phyloP scores from a whole-genome alignment of 192 early-diverging fungal species.

The Podila clonocystis region DNA sequence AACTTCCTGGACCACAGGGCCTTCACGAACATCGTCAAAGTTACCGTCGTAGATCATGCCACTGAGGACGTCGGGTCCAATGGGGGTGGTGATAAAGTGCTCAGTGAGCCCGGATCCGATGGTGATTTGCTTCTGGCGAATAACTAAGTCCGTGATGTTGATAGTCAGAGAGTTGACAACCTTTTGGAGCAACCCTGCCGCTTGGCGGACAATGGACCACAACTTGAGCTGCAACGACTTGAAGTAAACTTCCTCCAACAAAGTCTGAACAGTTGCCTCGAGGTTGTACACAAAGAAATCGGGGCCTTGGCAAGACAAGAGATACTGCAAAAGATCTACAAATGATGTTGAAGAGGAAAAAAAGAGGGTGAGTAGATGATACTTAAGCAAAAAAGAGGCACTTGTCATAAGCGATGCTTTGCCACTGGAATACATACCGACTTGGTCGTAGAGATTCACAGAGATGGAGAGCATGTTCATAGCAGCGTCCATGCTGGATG shows the following conservation, averaged over 20 bases:
- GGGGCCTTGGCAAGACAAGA: constrained; percentile 70
- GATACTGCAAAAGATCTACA: constrained; percentile 76
- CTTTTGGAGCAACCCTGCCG: constrained; percentile 77
- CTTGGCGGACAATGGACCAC: constrained; percentile 83
- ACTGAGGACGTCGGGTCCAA: constrained; percentile 69
- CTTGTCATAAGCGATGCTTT: background rate
- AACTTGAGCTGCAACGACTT: constrained; percentile 74
- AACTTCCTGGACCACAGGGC: constrained; percentile 82
- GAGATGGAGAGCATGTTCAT: constrained; percentile 65
- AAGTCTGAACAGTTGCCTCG: constrained; percentile 59
- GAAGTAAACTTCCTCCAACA: constrained; percentile 83
- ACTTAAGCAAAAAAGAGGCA: background rate
- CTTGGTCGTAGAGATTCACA: constrained; percentile 84
- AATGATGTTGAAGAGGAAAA: background rate
- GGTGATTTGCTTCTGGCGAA: constrained; percentile 77
- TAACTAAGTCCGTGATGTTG: constrained; percentile 80
- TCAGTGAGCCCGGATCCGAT: constrained; percentile 76
- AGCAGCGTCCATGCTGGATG: constrained; percentile 66
- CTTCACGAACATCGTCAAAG: constrained; percentile 80
- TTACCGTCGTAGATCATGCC: constrained; percentile 68
- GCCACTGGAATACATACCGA: constrained; percentile 26
- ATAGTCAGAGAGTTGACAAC: constrained; percentile 75
- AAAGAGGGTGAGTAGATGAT: background rate
- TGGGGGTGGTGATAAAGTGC: constrained; percentile 70
- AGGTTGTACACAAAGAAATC: constrained; percentile 62